Conservation (phyloP, 2,329 filamentous ascomycete genomes). For the Incumbomyces delicatus region DNA sequence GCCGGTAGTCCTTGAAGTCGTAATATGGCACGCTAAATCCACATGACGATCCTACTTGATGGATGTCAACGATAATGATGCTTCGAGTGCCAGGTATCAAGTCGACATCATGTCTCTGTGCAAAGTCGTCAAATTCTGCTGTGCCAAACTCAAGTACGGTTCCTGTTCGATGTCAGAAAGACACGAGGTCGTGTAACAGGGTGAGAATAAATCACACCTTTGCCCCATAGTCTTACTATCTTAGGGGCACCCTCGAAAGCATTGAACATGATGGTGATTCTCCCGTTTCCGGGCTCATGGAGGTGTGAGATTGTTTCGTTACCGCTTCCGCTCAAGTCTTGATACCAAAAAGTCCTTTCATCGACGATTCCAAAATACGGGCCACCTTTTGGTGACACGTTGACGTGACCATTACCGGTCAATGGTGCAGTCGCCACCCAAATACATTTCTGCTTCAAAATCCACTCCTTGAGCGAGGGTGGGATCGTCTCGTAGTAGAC, state of each 20-base stretch:
- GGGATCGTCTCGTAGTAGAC: slow-evolving; percentile 50
- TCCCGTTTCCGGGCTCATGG: slow-evolving; percentile 57
- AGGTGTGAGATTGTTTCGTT: slow-evolving; percentile 67
- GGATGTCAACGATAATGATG: slow-evolving; percentile 52
- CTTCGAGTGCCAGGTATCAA: slow-evolving; percentile 43
- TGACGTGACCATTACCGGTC: slow-evolving; percentile 55
- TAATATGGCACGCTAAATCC: slow-evolving; percentile 47
- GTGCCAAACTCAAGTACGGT: slow-evolving; percentile 52
- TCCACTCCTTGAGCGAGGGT: slow-evolving; percentile 51
- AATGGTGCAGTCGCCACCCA: slow-evolving; percentile 65
- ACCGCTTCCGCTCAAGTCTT: slow-evolving; percentile 53
- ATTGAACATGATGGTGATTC: slow-evolving; percentile 65
- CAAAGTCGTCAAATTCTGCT: slow-evolving; percentile 36
- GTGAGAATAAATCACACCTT: slow-evolving; percentile 12
- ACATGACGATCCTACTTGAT: slow-evolving; percentile 57
- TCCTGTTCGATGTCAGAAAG: slow-evolving; percentile 33
- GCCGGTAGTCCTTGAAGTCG: slow-evolving; percentile 16
- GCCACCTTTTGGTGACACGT: slow-evolving; percentile 66
- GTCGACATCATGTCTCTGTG: slow-evolving; percentile 36
- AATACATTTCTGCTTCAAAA: slow-evolving; percentile 59
- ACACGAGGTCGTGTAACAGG: background rate
- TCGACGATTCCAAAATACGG: slow-evolving; percentile 27
- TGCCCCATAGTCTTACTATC: slow-evolving; percentile 43
- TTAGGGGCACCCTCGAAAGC: slow-evolving; percentile 51
- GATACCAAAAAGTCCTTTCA: slow-evolving; percentile 20